These are phyloP conservation scores for Sechiopsis laciniata DNA, from an alignment of 306 rosid genomes.

Conservation along the genomic window DNA sequence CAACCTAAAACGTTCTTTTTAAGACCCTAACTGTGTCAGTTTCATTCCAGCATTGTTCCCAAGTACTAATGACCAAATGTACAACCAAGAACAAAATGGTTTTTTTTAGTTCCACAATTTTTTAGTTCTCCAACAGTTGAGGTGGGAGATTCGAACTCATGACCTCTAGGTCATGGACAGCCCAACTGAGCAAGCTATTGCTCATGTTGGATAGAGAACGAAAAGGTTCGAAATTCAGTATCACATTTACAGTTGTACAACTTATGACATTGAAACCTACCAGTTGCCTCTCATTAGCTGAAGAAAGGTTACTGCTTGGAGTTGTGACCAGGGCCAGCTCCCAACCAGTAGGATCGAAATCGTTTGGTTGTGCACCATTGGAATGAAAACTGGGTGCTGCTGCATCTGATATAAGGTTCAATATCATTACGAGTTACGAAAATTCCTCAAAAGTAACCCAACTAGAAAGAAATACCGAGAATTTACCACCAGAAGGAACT, in stretches of 20 bases:
- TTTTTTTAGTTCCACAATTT: no score
- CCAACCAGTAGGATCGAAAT: slow-evolving; percentile 96
- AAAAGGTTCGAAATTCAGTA: no score
- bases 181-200: no score
- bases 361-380: slow-evolving; percentile 44
- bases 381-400: slow-evolving; percentile 65
- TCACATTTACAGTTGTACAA: no score
- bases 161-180: no score
- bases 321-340: slow-evolving; percentile 88
- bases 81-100: background rate
- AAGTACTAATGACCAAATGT: background rate
- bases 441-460: slow-evolving; percentile 25
- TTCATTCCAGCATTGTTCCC: background rate
- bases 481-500: slow-evolving; percentile 71
- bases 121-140: no score
- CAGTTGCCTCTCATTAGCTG: slow-evolving; percentile 84
- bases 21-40: slow-evolving; percentile 6
- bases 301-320: slow-evolving; percentile 78
- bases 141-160: no score
- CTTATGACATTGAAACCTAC: slow-evolving; percentile 35
- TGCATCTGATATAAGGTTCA: slow-evolving; percentile 30
- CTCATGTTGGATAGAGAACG: no score
- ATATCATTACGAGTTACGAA: slow-evolving; percentile 18
- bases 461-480: slow-evolving; percentile 22
- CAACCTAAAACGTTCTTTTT: background rate